A percentile compares a stretch with the other conserved stretches of the same genome.
These are phyloP conservation scores for Paecilomyces dactylethromorphus DNA, from an alignment of 2,329 filamentous ascomycete genomes.

Conservation along the genomic window DNA sequence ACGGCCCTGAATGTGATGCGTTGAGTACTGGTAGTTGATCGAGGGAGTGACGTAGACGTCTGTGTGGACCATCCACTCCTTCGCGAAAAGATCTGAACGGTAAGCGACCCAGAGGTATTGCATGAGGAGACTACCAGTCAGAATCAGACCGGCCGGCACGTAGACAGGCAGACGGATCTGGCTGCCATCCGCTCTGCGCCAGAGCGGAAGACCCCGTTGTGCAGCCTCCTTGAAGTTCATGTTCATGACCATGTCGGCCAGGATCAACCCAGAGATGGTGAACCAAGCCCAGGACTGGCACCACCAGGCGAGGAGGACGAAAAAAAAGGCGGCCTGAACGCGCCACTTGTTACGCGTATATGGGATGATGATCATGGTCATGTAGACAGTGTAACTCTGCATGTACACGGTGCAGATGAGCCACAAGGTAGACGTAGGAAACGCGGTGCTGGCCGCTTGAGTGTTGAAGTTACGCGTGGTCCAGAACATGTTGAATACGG, in stretches of 20 bases:
- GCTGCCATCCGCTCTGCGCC: neutral
- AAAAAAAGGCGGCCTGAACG: slow-evolving; percentile 29
- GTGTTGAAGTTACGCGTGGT: slow-evolving; percentile 28
- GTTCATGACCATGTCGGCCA: slow-evolving; percentile 37
- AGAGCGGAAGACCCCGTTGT: slow-evolving; percentile 14
- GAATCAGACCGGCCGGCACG: slow-evolving; percentile 28
- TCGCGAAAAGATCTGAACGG: slow-evolving; percentile 25
- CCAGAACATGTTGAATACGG: slow-evolving; percentile 44
- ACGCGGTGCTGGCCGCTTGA: slow-evolving; percentile 37
- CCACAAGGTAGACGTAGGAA: slow-evolving; percentile 41
- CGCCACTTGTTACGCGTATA: slow-evolving; percentile 39
- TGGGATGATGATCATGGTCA: slow-evolving; percentile 42
- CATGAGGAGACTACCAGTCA: slow-evolving; percentile 30
- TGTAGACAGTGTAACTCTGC: slow-evolving; percentile 44
- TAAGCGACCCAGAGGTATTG: slow-evolving; percentile 39
- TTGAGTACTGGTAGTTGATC: slow-evolving; percentile 28
- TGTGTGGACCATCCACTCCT: slow-evolving; percentile 36
- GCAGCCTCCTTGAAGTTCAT: slow-evolving; percentile 29
- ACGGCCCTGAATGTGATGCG: slow-evolving; percentile 28
- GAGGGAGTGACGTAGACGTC: slow-evolving; percentile 33
- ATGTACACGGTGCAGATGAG: slow-evolving; percentile 37
- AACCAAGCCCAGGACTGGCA: slow-evolving; percentile 42
- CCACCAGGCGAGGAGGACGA: slow-evolving; percentile 42
- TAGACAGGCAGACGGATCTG: slow-evolving; percentile 12
- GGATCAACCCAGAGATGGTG: slow-evolving; percentile 34